Percentiles rank a stretch among this genome's conserved stretches.
Conservation (phyloP, 2,329 filamentous ascomycete species). For the Fusarium pilosicola region DNA sequence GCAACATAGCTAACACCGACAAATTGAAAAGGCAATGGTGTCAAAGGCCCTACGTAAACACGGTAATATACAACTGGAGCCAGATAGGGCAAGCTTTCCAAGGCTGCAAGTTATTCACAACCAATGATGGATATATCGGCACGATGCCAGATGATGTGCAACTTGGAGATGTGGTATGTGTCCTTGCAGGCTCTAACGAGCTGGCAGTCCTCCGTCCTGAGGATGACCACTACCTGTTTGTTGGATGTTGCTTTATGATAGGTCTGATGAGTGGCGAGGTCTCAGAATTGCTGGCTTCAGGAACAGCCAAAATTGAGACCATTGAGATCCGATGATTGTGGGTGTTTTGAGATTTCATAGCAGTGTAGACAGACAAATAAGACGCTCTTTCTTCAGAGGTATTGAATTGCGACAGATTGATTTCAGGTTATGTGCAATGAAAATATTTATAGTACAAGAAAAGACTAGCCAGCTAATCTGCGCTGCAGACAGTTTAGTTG, state of each 20-base stretch:
- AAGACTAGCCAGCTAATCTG: not conserved
- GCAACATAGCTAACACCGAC: no score
- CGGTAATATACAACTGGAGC: no score
- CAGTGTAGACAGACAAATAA: not conserved
- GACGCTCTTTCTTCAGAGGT: not conserved
- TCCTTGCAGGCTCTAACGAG: accelerated
- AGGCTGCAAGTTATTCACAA: no score
- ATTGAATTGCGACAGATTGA: not conserved
- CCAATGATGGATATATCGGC: not conserved
- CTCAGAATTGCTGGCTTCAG: not conserved
- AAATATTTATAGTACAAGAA: not conserved
- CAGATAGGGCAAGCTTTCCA: no score
- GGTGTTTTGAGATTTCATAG: not conserved
- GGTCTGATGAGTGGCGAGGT: not conserved
- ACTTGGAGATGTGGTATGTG: not conserved
- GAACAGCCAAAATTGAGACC: not conserved
- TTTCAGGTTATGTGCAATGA: not conserved
- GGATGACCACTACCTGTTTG: not conserved
- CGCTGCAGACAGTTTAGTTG: conserved; percentile 12
- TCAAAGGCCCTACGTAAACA: no score
- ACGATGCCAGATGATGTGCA: accelerated
- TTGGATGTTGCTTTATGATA: not conserved
- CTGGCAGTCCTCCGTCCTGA: not conserved
- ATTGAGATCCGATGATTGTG: not conserved
- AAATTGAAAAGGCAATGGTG: no score